These are phyloP conservation scores for Ensete glaucum DNA, from an alignment of 176 grass and related monocot species.

Conservation along the genomic window DNA sequence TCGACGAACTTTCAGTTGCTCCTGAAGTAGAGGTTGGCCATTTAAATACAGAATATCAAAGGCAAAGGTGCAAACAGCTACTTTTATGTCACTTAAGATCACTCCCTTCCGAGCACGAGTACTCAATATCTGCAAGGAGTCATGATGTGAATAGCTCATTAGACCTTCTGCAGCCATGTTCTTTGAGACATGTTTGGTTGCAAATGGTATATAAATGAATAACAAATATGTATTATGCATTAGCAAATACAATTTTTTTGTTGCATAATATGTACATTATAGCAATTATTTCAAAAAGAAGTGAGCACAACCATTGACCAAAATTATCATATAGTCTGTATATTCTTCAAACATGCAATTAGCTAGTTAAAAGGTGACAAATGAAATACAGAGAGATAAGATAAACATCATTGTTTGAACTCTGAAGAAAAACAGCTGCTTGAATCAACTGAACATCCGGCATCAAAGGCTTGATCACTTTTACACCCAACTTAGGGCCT, in stretches of 20 bases:
- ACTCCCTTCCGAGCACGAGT: slow-evolving; percentile 92
- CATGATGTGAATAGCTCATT: slow-evolving; percentile 21
- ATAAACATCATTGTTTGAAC: not conserved
- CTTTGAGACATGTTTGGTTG: not conserved
- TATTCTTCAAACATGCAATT: too few species aligned
- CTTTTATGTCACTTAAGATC: slow-evolving; percentile 95
- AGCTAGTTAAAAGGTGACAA: too few species aligned
- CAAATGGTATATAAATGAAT: not conserved
- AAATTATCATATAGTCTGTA: too few species aligned
- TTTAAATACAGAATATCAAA: slow-evolving; percentile 98
- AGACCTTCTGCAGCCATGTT: slow-evolving; percentile 2
- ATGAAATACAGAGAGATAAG: not conserved
- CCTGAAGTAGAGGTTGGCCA: slow-evolving; percentile 69
- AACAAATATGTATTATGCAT: not conserved
- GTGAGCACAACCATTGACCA: too few species aligned
- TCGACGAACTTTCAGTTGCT: slow-evolving; percentile 90
- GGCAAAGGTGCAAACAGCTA: slow-evolving; percentile 84
- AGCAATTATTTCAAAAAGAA: too few species aligned
- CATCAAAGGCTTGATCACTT: not conserved
- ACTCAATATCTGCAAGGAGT: slow-evolving; percentile 65
- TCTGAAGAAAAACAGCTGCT: not conserved
- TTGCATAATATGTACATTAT: too few species aligned
- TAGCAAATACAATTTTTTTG: too few species aligned
- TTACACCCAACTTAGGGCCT: not conserved
- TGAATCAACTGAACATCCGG: not conserved